phyloP scores from a whole-genome alignment of 2,329 filamentous ascomycete genomes.

The Meredithiella fracta region DNA sequence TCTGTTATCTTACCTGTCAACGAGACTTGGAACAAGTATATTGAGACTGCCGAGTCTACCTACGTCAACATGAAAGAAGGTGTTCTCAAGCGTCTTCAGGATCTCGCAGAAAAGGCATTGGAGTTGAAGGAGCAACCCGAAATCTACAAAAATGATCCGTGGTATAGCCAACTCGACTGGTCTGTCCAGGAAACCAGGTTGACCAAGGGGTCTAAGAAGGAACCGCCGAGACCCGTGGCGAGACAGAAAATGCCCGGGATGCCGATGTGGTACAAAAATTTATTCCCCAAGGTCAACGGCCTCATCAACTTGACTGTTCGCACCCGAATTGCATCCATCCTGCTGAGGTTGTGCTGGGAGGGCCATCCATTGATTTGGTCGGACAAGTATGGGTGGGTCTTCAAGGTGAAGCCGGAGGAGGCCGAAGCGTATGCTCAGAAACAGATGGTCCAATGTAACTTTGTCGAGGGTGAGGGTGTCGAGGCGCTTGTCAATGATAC shows the following conservation, averaged over 20 bases:
- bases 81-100: slow-evolving; percentile 60
- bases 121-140: slow-evolving; percentile 52
- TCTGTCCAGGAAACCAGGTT: slow-evolving; percentile 80
- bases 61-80: slow-evolving; percentile 61
- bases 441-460: slow-evolving; percentile 58
- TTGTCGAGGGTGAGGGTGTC: slow-evolving; percentile 46
- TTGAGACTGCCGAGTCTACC: slow-evolving; percentile 67
- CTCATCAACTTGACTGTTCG: slow-evolving; percentile 69
- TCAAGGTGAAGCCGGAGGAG: slow-evolving; percentile 52
- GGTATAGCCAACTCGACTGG: slow-evolving; percentile 91
- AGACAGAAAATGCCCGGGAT: slow-evolving; percentile 88
- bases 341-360: slow-evolving; percentile 78
- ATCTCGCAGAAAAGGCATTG: slow-evolving; percentile 60
- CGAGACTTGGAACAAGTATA: slow-evolving; percentile 71
- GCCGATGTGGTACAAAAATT: slow-evolving; percentile 90
- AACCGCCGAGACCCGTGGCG: slow-evolving; percentile 54
- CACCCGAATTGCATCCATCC: slow-evolving; percentile 69
- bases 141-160: slow-evolving; percentile 65
- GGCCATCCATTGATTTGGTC: slow-evolving; percentile 85
- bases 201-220: slow-evolving; percentile 81
- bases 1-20: slow-evolving; percentile 85
- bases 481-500: slow-evolving; percentile 46
- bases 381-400: slow-evolving; percentile 83
- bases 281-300: slow-evolving; percentile 53
- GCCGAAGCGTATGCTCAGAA: slow-evolving; percentile 48